phyloP scores from a whole-genome alignment of 208 protist genomes.

The Acanthamoeba rhysodes region DNA sequence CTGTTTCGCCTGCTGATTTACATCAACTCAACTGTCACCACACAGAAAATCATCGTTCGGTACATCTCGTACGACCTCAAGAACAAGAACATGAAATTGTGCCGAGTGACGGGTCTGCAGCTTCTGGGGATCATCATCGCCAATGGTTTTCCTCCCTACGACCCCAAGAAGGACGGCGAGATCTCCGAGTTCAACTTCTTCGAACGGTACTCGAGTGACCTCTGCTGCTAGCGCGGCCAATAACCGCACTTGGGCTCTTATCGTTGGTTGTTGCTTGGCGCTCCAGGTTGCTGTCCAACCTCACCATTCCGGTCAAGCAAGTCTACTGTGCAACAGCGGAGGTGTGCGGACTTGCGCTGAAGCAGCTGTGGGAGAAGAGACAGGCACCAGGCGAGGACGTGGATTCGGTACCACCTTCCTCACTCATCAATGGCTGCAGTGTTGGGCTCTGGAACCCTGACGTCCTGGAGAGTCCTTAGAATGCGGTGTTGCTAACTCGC shows the following conservation, averaged over 20 bases:
- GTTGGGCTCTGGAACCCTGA: too few species aligned
- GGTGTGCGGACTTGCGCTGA: conserved; percentile 88
- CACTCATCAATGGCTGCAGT: not conserved
- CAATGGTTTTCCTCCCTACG: conserved; percentile 81
- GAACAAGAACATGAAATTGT: conserved; percentile 64
- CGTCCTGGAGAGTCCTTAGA: not conserved
- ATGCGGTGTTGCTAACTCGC: too few species aligned
- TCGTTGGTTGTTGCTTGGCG: conserved; percentile 47
- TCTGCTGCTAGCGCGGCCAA: not conserved
- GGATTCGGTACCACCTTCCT: conserved; percentile 21
- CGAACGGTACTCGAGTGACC: not conserved
- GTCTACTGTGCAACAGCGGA: conserved; percentile 87
- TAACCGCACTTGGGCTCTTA: not conserved
- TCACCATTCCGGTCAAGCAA: conserved; percentile 81
- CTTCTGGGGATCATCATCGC: conserved; percentile 88
- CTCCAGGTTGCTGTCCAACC: conserved; percentile 76
- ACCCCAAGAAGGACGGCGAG: conserved; percentile 69
- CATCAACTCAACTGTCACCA: not conserved
- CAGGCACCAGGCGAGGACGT: not conserved
- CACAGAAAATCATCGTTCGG: conserved; percentile 69
- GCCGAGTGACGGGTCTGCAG: conserved; percentile 86
- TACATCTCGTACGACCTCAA: conserved; percentile 76
- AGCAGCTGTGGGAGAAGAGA: conserved; percentile 58
- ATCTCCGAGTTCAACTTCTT: conserved; percentile 81
- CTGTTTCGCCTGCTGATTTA: not conserved